phyloP scores from a whole-genome alignment of 495 filamentous ascomycete genomes.

The Penicillium waksmanii region DNA sequence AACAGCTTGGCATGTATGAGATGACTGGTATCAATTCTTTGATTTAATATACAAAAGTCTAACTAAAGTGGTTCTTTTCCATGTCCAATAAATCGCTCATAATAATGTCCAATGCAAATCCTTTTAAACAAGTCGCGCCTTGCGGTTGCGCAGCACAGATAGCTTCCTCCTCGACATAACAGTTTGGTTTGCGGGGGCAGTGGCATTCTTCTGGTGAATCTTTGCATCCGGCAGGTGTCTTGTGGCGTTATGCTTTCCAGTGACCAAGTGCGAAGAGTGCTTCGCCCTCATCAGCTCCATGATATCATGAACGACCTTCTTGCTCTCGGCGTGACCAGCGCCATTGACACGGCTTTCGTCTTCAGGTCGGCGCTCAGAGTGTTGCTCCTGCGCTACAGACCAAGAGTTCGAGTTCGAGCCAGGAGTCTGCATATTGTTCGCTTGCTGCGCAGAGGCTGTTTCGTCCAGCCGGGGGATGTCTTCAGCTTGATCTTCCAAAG shows the following conservation, averaged over 20 bases:
- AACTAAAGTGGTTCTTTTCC: slow-evolving; percentile 5
- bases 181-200: slow-evolving; percentile 21
- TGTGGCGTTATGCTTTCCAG: slow-evolving; percentile 24
- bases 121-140: slow-evolving; percentile 16
- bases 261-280: slow-evolving; percentile 18
- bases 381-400: slow-evolving; percentile 19
- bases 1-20: too few species aligned
- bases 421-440: slow-evolving; percentile 26
- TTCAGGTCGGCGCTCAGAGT: slow-evolving; percentile 22
- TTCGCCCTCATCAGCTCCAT: slow-evolving; percentile 27
- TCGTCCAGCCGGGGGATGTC: slow-evolving; percentile 23
- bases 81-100: slow-evolving; percentile 8
- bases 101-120: neutral
- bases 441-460: slow-evolving; percentile 10
- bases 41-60: slow-evolving; percentile 16
- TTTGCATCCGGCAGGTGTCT: slow-evolving; percentile 15
- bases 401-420: slow-evolving; percentile 31
- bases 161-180: slow-evolving; percentile 25
- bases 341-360: slow-evolving; percentile 28
- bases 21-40: slow-evolving; percentile 12
- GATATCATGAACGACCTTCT: slow-evolving; percentile 23
- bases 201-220: slow-evolving; percentile 22
- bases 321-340: slow-evolving; percentile 31
- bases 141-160: slow-evolving; percentile 29
- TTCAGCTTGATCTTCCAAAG: slow-evolving; percentile 6